A percentile compares a stretch with the other conserved stretches of the same genome.
These are phyloP conservation scores for Dactylonectria estremocensis DNA, from an alignment of 2,329 filamentous ascomycete species.

Conservation along the genomic window DNA sequence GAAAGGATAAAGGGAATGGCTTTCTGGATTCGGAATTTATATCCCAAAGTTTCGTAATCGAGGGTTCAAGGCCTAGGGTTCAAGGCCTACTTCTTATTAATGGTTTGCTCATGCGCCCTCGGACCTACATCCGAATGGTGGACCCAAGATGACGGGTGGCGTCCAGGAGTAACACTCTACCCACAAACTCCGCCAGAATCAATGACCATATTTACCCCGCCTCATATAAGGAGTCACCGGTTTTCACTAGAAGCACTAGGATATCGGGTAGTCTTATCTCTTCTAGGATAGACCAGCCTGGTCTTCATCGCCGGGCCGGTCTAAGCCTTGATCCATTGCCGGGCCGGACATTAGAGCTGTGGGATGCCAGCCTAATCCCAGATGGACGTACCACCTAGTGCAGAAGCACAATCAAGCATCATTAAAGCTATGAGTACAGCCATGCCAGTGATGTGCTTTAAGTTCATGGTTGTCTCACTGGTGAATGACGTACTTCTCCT, in stretches of 20 bases:
- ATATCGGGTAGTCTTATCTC: not conserved
- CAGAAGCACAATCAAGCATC: not conserved
- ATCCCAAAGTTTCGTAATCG: not conserved
- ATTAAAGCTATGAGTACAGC: too few species aligned
- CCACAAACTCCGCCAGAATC: not conserved
- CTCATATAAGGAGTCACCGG: not conserved
- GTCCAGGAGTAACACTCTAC: not conserved
- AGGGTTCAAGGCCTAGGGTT: not conserved
- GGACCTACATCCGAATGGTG: not conserved
- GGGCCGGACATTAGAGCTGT: not conserved
- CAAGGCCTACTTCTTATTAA: not conserved
- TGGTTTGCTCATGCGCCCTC: not conserved
- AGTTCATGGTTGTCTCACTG: too few species aligned
- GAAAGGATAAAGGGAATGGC: not conserved
- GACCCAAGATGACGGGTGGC: not conserved
- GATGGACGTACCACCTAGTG: not conserved
- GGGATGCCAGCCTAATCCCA: not conserved
- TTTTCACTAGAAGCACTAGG: not conserved
- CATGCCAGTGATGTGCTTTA: too few species aligned
- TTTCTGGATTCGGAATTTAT: not conserved
- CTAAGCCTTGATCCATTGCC: not conserved
- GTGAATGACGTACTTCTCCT: too few species aligned
- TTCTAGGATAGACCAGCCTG: not conserved
- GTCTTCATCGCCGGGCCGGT: not conserved
- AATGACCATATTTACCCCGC: not conserved